phyloP scores from a whole-genome alignment of 768 basidiomycete species.

The Peribolospora baueri region DNA sequence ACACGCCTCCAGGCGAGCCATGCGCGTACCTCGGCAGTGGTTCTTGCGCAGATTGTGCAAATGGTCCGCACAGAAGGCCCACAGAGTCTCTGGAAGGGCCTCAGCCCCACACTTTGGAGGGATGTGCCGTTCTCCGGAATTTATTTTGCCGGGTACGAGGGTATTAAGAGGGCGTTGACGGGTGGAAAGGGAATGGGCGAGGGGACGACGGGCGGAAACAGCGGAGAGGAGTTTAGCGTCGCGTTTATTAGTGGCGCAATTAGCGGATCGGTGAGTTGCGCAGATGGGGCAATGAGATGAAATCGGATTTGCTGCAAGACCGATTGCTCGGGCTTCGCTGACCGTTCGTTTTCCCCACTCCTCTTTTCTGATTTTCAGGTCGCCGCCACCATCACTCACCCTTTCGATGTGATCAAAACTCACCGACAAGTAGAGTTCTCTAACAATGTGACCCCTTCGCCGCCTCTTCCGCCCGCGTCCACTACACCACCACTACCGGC shows the following conservation, averaged over 20 bases:
- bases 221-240: constrained; percentile 19
- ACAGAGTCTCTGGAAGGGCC: constrained; percentile 60
- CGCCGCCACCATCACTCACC: constrained; percentile 70
- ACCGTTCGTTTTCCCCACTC: neutral
- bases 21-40: constrained; percentile 52
- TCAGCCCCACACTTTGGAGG: constrained; percentile 79
- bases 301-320: too few relatives aligned
- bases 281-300: too few relatives aligned
- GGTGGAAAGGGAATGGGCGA: constrained; percentile 19
- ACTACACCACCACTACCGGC: neutral
- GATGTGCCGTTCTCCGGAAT: constrained; percentile 93
- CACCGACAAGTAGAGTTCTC: constrained; percentile 38
- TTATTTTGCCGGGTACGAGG: constrained; percentile 91
- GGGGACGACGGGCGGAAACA: constrained; percentile 32
- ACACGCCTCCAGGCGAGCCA: constrained; percentile 81
- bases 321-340: constrained; percentile 11
- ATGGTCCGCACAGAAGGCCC: constrained; percentile 42
- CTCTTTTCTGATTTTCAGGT: constrained; percentile 8
- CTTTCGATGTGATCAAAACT: constrained; percentile 93
- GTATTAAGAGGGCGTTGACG: constrained; percentile 39
- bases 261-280: constrained; percentile 37
- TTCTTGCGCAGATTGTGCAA: constrained; percentile 31
- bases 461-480: neutral
- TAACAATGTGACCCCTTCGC: neutral
- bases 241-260: constrained; percentile 76